These are phyloP conservation scores for Lactarius akahatsu DNA, from an alignment of 768 basidiomycete species.

Conservation along the genomic window DNA sequence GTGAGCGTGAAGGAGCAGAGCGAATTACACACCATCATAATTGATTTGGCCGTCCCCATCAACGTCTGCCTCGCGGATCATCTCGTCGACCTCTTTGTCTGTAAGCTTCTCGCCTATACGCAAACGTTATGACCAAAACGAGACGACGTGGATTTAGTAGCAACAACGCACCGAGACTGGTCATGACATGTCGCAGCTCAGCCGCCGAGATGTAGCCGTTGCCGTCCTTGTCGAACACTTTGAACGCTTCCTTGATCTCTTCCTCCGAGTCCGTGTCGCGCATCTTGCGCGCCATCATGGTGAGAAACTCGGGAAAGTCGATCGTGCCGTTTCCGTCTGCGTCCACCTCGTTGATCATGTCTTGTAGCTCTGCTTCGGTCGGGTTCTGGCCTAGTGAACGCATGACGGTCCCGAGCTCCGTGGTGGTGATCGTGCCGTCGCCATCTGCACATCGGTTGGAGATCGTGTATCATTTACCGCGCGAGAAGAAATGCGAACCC, in stretches of 20 bases:
- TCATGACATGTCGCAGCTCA: slow-evolving; percentile 91
- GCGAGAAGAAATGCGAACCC: slow-evolving; percentile 48
- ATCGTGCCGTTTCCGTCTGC: slow-evolving; percentile 87
- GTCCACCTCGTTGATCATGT: slow-evolving; percentile 96
- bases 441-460: slow-evolving; percentile 53
- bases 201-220: slow-evolving; percentile 86
- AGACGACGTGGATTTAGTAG: background rate
- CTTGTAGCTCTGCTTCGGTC: slow-evolving; percentile 86
- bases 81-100: slow-evolving; percentile 88
- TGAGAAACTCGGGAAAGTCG: slow-evolving; percentile 78
- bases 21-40: slow-evolving; percentile 60
- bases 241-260: slow-evolving; percentile 96
- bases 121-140: slow-evolving; percentile 6
- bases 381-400: slow-evolving; percentile 91
- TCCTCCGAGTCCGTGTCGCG: slow-evolving; percentile 90
- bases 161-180: slow-evolving; percentile 63
- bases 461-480: background rate
- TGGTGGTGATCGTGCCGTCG: slow-evolving; percentile 90
- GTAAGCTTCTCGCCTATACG: slow-evolving; percentile 77
- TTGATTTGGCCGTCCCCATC: slow-evolving; percentile 95
- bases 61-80: slow-evolving; percentile 95
- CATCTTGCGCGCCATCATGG: slow-evolving; percentile 87
- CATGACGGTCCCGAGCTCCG: slow-evolving; percentile 92
- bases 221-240: slow-evolving; percentile 95
- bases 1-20: slow-evolving; percentile 9